Evolutionary conservation across 225 moss, liverwort and hornwort genomes (phyloP).

Genomic region (Asterella californica): DNA sequence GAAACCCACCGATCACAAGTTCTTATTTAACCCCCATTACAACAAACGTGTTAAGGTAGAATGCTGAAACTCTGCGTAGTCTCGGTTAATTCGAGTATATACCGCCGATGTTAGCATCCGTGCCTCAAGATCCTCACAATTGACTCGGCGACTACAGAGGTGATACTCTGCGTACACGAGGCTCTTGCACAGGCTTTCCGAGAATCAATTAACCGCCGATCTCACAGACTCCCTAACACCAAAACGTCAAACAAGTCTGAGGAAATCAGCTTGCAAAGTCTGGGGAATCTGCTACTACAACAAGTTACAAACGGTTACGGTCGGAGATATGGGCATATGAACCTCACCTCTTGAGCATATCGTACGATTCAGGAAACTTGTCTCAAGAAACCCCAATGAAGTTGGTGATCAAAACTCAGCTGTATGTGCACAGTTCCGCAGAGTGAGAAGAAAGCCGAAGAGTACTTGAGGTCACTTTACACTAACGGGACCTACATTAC

Average conservation of each 20-base stretch:
- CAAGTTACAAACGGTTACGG: neutral
- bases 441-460: neutral
- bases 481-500: neutral
- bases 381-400: neutral
- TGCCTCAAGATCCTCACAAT: too few relatives aligned
- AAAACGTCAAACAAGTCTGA: neutral
- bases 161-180: too few relatives aligned
- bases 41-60: too few relatives aligned
- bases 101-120: too few relatives aligned
- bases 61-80: too few relatives aligned
- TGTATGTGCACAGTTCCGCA: conserved; percentile 6
- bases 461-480: neutral
- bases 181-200: too few relatives aligned
- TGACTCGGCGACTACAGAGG: too few relatives aligned
- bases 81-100: too few relatives aligned
- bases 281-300: neutral
- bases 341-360: neutral
- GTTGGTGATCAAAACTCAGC: conserved; percentile 6
- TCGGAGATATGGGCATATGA: neutral
- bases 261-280: neutral
- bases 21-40: too few relatives aligned
- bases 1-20: too few relatives aligned
- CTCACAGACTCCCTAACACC: neutral
- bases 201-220: too few relatives aligned
- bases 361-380: neutral